A percentile compares a stretch with the other conserved stretches of the same genome.
Evolutionary conservation across 257 asterid species (phyloP).

Genomic region (Gardenia jasminoides): DNA sequence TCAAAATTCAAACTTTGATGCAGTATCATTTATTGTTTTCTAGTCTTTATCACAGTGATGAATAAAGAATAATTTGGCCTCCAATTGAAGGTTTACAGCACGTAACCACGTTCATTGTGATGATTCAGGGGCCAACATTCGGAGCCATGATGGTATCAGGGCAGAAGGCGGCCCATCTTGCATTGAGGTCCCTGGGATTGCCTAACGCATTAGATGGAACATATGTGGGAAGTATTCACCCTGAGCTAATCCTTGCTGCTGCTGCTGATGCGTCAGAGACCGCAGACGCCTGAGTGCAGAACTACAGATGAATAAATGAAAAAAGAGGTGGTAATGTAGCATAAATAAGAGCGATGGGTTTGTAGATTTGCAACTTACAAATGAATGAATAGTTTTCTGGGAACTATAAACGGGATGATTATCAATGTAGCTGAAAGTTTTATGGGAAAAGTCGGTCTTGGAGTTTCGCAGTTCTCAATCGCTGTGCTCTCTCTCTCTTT

Average conservation of each 20-base stretch:
- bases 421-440: neutral
- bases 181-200: constrained; percentile 66
- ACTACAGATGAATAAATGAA: neutral
- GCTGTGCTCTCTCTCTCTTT: neutral
- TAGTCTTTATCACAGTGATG: neutral
- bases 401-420: neutral
- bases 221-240: constrained; percentile 25
- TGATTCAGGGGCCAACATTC: constrained; percentile 73
- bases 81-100: neutral
- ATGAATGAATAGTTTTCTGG: neutral
- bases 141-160: constrained; percentile 96
- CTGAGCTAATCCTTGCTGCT: constrained; percentile 61
- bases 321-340: too few species aligned
- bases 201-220: constrained; percentile 63
- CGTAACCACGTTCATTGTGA: neutral
- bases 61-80: neutral
- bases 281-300: constrained; percentile 33
- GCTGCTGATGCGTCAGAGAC: constrained; percentile 38
- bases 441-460: neutral
- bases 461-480: neutral
- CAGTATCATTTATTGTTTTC: too few species aligned
- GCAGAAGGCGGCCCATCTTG: constrained; percentile 89
- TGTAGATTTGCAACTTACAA: neutral
- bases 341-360: neutral
- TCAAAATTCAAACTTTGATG: too few species aligned